A percentile compares a stretch with the other conserved stretches of the same genome.
Evolutionary conservation across 805 yeast genomes (phyloP).

Genomic region (Debaryomyces tyrocola): DNA sequence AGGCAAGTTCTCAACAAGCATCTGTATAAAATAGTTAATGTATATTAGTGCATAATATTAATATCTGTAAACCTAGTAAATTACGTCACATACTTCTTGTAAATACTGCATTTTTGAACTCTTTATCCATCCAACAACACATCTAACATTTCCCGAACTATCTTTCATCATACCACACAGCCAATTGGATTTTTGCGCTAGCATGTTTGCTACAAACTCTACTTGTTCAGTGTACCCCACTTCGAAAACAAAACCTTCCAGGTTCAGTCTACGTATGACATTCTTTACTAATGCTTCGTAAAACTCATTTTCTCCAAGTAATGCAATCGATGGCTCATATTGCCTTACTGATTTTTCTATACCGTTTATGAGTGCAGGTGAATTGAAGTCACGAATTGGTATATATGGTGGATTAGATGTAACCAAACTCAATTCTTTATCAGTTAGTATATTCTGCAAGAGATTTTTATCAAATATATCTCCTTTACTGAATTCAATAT

Average conservation of each 20-base stretch:
- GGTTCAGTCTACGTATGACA: slow-evolving; percentile 40
- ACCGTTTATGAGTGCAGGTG: slow-evolving; percentile 32
- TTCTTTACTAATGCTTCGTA: slow-evolving; percentile 54
- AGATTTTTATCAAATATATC: slow-evolving; percentile 12
- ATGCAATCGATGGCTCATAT: slow-evolving; percentile 77
- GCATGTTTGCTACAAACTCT: slow-evolving; percentile 28
- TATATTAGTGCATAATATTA: slow-evolving; percentile 2
- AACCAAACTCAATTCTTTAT: slow-evolving; percentile 46
- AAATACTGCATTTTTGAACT: slow-evolving; percentile 12
- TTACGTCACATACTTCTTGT: slow-evolving; percentile 6
- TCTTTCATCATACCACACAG: slow-evolving; percentile 48
- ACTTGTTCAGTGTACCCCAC: slow-evolving; percentile 67
- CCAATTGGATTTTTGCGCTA: slow-evolving; percentile 43
- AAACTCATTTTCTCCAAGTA: slow-evolving; percentile 77
- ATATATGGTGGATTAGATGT: slow-evolving; percentile 94
- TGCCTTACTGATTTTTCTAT: slow-evolving; percentile 63
- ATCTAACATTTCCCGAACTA: slow-evolving; percentile 50
- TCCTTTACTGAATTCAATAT: slow-evolving; percentile 10
- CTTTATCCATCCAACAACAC: slow-evolving; percentile 62
- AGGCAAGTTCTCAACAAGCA: not conserved
- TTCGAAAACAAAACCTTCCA: slow-evolving; percentile 72
- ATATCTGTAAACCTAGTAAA: slow-evolving; percentile 1
- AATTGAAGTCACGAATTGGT: slow-evolving; percentile 43
- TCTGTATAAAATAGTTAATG: not conserved
- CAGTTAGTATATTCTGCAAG: slow-evolving; percentile 1